Evolutionary conservation across 768 basidiomycete genomes (phyloP).

Genomic region (Leccinellum rugosiceps): DNA sequence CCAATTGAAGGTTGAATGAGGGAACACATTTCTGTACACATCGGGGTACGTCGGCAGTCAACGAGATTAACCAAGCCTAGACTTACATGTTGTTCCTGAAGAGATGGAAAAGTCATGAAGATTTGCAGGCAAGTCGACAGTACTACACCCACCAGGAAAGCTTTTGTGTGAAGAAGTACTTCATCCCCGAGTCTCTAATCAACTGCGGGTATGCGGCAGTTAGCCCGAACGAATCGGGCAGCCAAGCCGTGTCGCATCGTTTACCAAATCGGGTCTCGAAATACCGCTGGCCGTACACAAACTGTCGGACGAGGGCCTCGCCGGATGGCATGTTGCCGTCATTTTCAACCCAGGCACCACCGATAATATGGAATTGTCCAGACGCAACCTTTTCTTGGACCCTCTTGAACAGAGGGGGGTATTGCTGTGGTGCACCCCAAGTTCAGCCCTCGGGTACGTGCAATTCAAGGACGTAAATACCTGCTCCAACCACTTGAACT

Average conservation of each 20-base stretch:
- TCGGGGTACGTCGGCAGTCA: background rate
- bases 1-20: conserved; percentile 97
- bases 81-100: conserved; percentile 76
- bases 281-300: conserved; percentile 88
- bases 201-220: conserved; percentile 91
- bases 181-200: conserved; percentile 77
- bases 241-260: conserved; percentile 74
- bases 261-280: conserved; percentile 65
- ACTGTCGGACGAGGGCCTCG: conserved; percentile 89
- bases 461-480: conserved; percentile 28
- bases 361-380: conserved; percentile 84
- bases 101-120: background rate
- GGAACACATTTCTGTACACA: conserved; percentile 73
- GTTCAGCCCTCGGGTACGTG: background rate
- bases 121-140: background rate
- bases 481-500: conserved; percentile 96
- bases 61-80: background rate
- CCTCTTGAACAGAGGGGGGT: conserved; percentile 78
- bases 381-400: conserved; percentile 72
- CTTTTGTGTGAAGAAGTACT: conserved; percentile 98
- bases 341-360: conserved; percentile 92
- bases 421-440: conserved; percentile 43
- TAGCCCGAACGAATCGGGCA: conserved; percentile 93
- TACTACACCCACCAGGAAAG: conserved; percentile 65
- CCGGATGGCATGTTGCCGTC: conserved; percentile 96